Base-by-base conservation (phyloP, 129 eudicot genomes). In the Sambucus nigra region DNA sequence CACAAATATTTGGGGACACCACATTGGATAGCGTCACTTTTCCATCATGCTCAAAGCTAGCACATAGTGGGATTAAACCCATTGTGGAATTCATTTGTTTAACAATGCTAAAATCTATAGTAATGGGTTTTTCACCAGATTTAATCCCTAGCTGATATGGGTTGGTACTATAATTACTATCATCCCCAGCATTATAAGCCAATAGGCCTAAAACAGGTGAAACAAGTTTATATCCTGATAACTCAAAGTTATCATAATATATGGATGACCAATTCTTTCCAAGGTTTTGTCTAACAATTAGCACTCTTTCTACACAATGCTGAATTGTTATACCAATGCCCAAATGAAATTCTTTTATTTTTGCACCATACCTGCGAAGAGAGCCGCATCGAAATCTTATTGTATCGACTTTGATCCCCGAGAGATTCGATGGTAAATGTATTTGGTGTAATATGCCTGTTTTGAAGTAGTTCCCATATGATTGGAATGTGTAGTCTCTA, bases 321-420 rank as follows among this genome's bases (percentile, higher is more conserved):
- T 72, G 80, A 5, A 63, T 78, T 12, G 53, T 48, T 15, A 82
- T 70, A 29, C 95, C 95, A 5, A 38, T 62, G 25, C 69, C 66
- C 16, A 91, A 25, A 41, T 68, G 60, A 35, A 91, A 82, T 23
- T 86, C 89, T 28, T 74, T 69, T 47, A 86, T 62, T n/a, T 60
- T 77, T 25, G 94, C 99, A 29, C 99, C 99, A 44, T 91, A 82
- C 64, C 99, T 77, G 14, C 59, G 51, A 8, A 91, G 82, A 56
- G 95, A 85, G 47, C 95, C 99, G 16, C 99, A 91, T 2, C 99
- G 81, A 13, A 82, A 71, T 38, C 93, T 72, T 28, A 81, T 60
- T 0, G 82, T 69, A 35, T 75, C 54, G 25, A 86, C 94, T 26
- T 52, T 55, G 29, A 91, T 79, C 66, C 94, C 99, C 0, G 99